Evolutionary conservation across 352 stramenopile genomes (phyloP).

Genomic region (Phytophthora syringae): DNA sequence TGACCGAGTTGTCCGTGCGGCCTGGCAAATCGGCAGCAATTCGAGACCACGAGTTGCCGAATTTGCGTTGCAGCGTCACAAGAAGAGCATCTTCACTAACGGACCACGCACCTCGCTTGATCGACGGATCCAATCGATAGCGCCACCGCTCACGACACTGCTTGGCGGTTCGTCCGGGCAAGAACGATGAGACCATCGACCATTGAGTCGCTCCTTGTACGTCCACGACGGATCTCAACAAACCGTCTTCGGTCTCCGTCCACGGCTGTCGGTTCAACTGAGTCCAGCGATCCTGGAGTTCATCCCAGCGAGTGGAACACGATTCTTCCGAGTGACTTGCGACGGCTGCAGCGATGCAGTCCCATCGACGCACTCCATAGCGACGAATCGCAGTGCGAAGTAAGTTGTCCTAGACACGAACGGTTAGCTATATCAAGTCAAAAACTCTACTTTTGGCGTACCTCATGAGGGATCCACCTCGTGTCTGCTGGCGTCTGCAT

Average conservation of each 20-base stretch:
- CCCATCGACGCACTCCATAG: constrained; percentile 29
- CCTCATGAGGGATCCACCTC: constrained; percentile 20
- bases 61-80: constrained; percentile 32
- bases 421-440: neutral
- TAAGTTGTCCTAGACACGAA: constrained; percentile 12
- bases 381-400: constrained; percentile 20
- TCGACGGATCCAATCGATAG: constrained; percentile 46
- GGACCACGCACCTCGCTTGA: constrained; percentile 48
- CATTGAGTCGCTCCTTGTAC: constrained; percentile 56
- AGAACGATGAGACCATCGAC: constrained; percentile 59
- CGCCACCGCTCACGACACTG: constrained; percentile 73
- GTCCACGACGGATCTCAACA: constrained; percentile 44
- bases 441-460: no score
- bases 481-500: neutral
- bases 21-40: constrained; percentile 54
- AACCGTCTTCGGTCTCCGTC: constrained; percentile 52
- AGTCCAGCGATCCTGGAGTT: constrained; percentile 44
- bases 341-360: constrained; percentile 17
- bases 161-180: constrained; percentile 69
- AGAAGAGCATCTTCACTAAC: constrained; percentile 44
- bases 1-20: constrained; percentile 59
- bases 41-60: constrained; percentile 56
- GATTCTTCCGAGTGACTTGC: constrained; percentile 7
- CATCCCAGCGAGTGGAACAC: constrained; percentile 46
- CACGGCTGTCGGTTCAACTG: constrained; percentile 42